Conservation (phyloP, 2,329 filamentous ascomycete species). For the Grosmannia serpens region DNA sequence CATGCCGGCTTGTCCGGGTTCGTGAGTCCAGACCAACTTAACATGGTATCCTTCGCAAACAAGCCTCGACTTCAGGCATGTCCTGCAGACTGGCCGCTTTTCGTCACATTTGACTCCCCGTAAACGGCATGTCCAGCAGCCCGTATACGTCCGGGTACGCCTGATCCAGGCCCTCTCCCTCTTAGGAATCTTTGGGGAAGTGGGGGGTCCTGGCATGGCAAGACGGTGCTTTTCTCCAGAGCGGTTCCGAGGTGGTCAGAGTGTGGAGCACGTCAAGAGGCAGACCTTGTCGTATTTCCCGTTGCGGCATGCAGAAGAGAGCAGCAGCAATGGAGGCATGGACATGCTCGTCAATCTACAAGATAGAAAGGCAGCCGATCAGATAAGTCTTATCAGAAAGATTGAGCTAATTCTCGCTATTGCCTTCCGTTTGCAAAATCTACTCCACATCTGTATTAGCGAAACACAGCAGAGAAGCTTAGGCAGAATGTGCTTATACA, state of each 20-base stretch:
- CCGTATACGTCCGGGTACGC: neutral
- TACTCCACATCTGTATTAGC: neutral
- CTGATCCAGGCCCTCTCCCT: neutral
- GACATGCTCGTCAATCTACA: neutral
- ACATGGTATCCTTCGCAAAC: neutral
- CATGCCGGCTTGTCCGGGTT: neutral
- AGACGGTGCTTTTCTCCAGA: neutral
- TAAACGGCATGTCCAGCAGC: neutral
- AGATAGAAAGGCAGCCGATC: neutral
- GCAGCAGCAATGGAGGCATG: neutral
- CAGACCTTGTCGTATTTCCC: neutral
- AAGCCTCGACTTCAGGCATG: neutral
- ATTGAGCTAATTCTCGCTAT: neutral
- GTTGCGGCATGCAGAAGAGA: neutral
- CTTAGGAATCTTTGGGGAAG: neutral
- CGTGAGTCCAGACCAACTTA: neutral
- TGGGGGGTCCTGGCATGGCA: neutral
- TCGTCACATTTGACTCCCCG: slow-evolving; percentile 1
- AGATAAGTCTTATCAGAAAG: neutral
- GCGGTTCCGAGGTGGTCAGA: neutral
- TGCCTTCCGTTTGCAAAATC: neutral
- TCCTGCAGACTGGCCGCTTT: neutral
- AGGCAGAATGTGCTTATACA: neutral
- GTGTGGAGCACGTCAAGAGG: neutral
- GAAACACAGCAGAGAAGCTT: neutral